Conservation (phyloP, 2,329 filamentous ascomycete species). For the Aspergillus calidoustus region DNA sequence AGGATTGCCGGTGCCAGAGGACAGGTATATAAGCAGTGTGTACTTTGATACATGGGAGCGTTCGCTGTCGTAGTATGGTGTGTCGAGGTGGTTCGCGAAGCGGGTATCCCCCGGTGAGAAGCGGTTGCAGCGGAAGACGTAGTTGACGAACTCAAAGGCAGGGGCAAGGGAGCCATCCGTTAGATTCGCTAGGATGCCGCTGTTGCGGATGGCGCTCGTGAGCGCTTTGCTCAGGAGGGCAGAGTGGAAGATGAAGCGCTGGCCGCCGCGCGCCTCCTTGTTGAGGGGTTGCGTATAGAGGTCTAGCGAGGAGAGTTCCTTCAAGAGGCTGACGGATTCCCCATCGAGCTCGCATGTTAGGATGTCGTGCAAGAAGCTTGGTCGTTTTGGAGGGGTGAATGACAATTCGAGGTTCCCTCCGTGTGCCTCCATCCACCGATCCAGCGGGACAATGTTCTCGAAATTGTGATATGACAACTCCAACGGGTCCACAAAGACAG, state of each 20-base stretch:
- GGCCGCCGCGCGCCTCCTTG: neutral
- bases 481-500: neutral
- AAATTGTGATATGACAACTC: conserved; percentile 6
- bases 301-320: neutral
- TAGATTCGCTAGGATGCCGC: neutral
- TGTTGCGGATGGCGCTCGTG: neutral
- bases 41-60: neutral
- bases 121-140: conserved; percentile 3
- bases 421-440: neutral
- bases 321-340: neutral
- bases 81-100: neutral
- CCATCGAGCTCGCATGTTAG: neutral
- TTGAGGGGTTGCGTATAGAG: neutral
- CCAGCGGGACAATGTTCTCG: conserved; percentile 6
- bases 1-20: neutral
- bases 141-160: neutral
- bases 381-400: neutral
- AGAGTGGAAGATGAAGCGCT: conserved; percentile 8
- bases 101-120: neutral
- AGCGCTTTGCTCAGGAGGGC: neutral
- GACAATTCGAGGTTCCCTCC: neutral
- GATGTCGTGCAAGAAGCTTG: neutral
- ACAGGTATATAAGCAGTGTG: neutral
- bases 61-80: neutral
- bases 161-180: neutral